phyloP scores from a whole-genome alignment of 257 asterid species.

The Cruciata laevipes region DNA sequence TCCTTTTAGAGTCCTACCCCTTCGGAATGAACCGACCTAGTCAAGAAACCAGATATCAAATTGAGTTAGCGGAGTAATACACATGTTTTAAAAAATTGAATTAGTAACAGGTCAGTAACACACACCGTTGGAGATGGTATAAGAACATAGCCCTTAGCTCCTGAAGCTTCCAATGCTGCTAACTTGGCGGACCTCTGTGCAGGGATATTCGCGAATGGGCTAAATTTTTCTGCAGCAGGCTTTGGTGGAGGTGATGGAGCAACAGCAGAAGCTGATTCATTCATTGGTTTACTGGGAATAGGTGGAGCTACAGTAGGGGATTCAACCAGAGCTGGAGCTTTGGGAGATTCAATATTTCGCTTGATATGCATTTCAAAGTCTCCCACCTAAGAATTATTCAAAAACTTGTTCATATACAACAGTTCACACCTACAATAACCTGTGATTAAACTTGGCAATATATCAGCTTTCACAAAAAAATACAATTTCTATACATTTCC shows the following conservation, averaged over 20 bases:
- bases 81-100: not conserved
- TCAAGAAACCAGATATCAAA: conserved; percentile 17
- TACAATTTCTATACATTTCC: not conserved
- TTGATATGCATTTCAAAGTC: conserved; percentile 68
- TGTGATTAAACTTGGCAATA: not conserved
- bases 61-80: not conserved
- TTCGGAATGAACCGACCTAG: conserved; percentile 69
- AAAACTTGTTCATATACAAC: not conserved
- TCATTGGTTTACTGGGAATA: conserved; percentile 42
- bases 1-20: conserved; percentile 63
- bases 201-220: conserved; percentile 51
- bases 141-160: conserved; percentile 51
- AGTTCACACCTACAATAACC: not conserved
- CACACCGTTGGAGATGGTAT: conserved; percentile 64
- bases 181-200: conserved; percentile 55
- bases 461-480: not conserved
- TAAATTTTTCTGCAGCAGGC: conserved; percentile 49
- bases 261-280: conserved; percentile 33
- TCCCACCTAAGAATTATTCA: conserved; percentile 44
- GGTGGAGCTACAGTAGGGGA: conserved; percentile 41
- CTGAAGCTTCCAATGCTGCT: conserved; percentile 64
- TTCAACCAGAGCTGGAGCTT: conserved; percentile 37
- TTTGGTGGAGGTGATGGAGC: conserved; percentile 48
- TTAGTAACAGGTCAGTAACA: conserved; percentile 13
- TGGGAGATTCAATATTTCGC: conserved; percentile 45